Conservation (phyloP, 176 grass and related monocot species). For the Bromus sterilis region DNA sequence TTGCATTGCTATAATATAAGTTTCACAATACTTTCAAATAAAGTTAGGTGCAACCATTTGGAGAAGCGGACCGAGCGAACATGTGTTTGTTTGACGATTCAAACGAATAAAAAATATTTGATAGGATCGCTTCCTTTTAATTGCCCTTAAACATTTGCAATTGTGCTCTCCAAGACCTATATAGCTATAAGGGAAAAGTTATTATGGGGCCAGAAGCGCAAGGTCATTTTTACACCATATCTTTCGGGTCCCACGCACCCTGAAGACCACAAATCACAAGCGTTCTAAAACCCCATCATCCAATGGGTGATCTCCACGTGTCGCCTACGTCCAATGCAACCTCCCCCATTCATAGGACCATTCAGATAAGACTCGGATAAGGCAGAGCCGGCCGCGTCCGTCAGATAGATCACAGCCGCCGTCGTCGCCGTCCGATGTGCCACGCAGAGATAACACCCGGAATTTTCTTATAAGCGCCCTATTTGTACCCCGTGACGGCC, state of each 20-base stretch:
- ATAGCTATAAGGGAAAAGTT: no score
- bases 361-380: conserved; percentile 83
- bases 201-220: neutral
- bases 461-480: conserved; percentile 40
- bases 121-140: no score
- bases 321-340: conserved; percentile 5
- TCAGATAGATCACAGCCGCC: conserved; percentile 69
- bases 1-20: no score
- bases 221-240: conserved; percentile 45
- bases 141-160: no score
- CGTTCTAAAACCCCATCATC: neutral
- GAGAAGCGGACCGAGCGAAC: no score
- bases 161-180: no score
- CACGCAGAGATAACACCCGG: conserved; percentile 49
- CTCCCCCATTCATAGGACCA: conserved; percentile 21
- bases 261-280: conserved; percentile 23
- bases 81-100: no score
- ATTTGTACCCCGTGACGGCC: conserved; percentile 36
- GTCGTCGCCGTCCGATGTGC: conserved; percentile 31
- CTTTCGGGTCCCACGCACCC: conserved; percentile 1
- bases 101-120: no score
- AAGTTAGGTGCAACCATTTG: no score
- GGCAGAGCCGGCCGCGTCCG: conserved; percentile 30
- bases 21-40: no score
- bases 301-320: conserved; percentile 43